These are phyloP conservation scores for Holtermannia corniformis DNA, from an alignment of 768 basidiomycete species.

Conservation along the genomic window DNA sequence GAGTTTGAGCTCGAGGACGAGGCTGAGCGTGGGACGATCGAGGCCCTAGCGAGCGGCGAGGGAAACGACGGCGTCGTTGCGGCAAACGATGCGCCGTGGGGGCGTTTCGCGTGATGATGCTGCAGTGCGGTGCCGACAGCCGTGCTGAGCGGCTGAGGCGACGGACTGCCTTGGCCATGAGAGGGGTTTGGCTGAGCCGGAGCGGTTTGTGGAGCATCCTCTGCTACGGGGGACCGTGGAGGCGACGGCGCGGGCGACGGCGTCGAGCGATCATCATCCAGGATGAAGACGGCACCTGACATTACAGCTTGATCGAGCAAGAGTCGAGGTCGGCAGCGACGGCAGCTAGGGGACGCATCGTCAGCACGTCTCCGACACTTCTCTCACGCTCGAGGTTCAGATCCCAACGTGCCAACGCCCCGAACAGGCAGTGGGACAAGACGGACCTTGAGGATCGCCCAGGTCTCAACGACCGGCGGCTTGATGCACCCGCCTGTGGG, in stretches of 20 bases:
- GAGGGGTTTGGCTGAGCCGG: not conserved
- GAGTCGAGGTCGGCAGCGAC: no score
- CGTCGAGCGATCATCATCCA: conserved; percentile 21
- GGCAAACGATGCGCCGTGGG: conserved; percentile 22
- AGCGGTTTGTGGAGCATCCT: conserved; percentile 3
- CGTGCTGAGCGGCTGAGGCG: conserved; percentile 10
- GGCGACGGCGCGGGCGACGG: conserved; percentile 16
- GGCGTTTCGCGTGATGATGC: conserved; percentile 11
- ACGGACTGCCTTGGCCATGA: conserved; percentile 9
- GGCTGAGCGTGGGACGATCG: conserved; percentile 26
- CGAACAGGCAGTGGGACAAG: no score
- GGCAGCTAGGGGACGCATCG: no score
- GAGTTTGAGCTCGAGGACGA: conserved; percentile 29
- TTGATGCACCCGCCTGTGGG: no score
- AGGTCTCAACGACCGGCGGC: no score
- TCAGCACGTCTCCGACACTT: no score
- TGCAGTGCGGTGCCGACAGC: no score
- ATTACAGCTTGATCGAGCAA: no score
- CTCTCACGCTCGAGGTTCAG: no score
- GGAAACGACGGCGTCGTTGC: conserved; percentile 30
- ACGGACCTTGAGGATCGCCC: no score
- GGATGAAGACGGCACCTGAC: conserved; percentile 26
- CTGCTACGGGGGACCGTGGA: conserved; percentile 4
- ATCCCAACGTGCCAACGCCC: no score
- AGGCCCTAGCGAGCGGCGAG: conserved; percentile 30